Evolutionary conservation across 495 filamentous ascomycete genomes (phyloP), one percentile per base, ranked within the genome.

Genomic region (Penicillium samsonianum): DNA sequence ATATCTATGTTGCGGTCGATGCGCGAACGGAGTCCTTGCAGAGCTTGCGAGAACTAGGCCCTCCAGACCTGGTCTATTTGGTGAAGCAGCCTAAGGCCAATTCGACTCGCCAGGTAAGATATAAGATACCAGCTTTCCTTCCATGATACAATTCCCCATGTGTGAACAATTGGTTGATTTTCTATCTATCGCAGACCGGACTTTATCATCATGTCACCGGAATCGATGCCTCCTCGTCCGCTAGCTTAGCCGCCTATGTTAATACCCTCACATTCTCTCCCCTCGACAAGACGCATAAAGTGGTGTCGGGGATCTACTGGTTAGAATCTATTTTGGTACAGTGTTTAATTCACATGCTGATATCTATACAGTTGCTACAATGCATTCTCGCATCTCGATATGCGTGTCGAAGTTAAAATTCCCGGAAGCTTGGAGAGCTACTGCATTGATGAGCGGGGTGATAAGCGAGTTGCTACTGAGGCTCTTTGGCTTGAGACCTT

Each of bases 121-220:
- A 38, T n/a, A 38, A n/a, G 16, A 38, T 38, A 38, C 16, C 35
- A 38, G 9, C 16, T 38, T 17, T 8, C n/a, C 35, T 9, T 38
- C 7, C 35, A 17, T 37, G 35, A 17, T 38, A 38, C 17, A 6
- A 23, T 57, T 12, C 0, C 2, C 4, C 19, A 11, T 37, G 11
- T 33, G 33, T 43, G 55, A 19, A 62, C 49, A 49, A 57, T 42
- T 30, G 20, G 62, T 46, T 25, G 5, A 53, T 38, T 37, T 61
- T 19, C 23, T 26, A 12, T 54, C 52, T 8, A 42, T 23, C 49
- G 14, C 64, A 98, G 90, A 85, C 83, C 61, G 94, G 93, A 25
- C 86, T 96, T 49, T 98, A 98, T 72, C 94, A 98, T 73, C 93
- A 98, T 87, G 94, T 97, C 66, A 96, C 93, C 49, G 94, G 94